These are phyloP conservation scores for Stemphylium vesicarium DNA, from an alignment of 2,329 filamentous ascomycete species.

Conservation along the genomic window DNA sequence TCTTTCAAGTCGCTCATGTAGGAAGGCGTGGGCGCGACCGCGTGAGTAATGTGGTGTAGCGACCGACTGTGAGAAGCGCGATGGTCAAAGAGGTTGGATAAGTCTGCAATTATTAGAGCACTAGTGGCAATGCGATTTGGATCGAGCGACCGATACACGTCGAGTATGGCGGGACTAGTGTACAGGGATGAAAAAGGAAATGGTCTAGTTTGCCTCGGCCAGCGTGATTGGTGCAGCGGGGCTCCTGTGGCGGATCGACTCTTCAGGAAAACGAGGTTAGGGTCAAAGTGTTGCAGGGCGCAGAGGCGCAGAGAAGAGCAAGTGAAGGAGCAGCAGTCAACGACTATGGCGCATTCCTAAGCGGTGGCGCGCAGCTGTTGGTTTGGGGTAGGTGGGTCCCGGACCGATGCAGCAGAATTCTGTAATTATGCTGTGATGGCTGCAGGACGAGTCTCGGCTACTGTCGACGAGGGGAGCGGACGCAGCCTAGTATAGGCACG, in stretches of 20 bases:
- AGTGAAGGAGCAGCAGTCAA: constrained; percentile 25
- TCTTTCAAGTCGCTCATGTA: constrained; percentile 70
- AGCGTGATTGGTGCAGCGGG: constrained; percentile 35
- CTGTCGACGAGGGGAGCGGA: constrained; percentile 23
- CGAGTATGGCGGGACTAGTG: constrained; percentile 26
- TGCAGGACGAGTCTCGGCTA: constrained; percentile 25
- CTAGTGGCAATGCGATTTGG: constrained; percentile 25
- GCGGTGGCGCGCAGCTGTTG: constrained; percentile 26
- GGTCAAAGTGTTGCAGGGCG: constrained; percentile 50
- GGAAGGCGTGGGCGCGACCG: constrained; percentile 18
- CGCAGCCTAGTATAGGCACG: constrained; percentile 31
- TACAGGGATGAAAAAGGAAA: constrained; percentile 43
- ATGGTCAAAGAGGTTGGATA: constrained; percentile 52
- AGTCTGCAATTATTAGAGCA: constrained; percentile 46
- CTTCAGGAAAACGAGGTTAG: constrained; percentile 39
- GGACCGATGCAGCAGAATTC: constrained; percentile 32
- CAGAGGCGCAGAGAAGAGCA: constrained; percentile 47
- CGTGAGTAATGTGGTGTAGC: constrained; percentile 14
- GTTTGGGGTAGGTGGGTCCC: constrained; percentile 34
- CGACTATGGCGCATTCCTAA: constrained; percentile 41
- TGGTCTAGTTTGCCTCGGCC: constrained; percentile 20
- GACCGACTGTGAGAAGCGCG: constrained; percentile 5
- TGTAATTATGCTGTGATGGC: constrained; percentile 33
- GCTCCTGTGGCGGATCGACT: constrained; percentile 32
- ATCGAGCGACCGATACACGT: constrained; percentile 10